Conservation (phyloP, 768 basidiomycete genomes). For the Suillus plorans region DNA sequence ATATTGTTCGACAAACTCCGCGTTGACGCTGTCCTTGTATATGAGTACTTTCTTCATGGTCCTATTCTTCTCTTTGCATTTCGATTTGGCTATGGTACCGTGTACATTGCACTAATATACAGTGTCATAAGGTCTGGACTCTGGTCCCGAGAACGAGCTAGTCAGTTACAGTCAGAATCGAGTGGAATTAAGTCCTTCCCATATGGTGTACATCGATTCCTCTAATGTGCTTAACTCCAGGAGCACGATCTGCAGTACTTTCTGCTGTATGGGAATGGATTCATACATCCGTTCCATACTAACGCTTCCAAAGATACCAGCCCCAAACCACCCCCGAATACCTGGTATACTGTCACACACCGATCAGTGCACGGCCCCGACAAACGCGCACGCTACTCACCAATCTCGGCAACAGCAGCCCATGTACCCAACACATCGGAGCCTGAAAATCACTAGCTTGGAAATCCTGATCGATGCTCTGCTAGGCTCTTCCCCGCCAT, state of each 20-base stretch:
- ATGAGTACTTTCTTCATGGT: background rate
- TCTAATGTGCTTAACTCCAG: background rate
- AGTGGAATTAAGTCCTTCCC: background rate
- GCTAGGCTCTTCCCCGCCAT: conserved; percentile 52
- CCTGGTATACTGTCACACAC: conserved; percentile 67
- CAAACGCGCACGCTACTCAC: conserved; percentile 42
- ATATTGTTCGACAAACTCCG: background rate
- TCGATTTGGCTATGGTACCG: background rate
- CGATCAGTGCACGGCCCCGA: conserved; percentile 2
- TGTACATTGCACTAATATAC: conserved; percentile 4
- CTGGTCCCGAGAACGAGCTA: background rate
- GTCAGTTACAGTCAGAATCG: background rate
- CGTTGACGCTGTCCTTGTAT: background rate
- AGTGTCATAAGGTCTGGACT: background rate
- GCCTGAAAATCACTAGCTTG: conserved; percentile 90
- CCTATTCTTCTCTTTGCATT: background rate
- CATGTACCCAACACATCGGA: conserved; percentile 90
- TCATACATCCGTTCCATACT: conserved; percentile 86
- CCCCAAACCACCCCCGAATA: conserved; percentile 91
- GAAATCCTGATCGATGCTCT: conserved; percentile 71
- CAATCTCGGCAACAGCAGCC: conserved; percentile 86
- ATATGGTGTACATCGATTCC: background rate
- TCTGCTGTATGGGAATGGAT: conserved; percentile 81
- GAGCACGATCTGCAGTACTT: conserved; percentile 52
- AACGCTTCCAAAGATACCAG: conserved; percentile 94